Percentiles rank a stretch among this genome's conserved stretches.
These are phyloP conservation scores for Sonneratia alba DNA, from an alignment of 345 rosid genomes.

Conservation along the genomic window DNA sequence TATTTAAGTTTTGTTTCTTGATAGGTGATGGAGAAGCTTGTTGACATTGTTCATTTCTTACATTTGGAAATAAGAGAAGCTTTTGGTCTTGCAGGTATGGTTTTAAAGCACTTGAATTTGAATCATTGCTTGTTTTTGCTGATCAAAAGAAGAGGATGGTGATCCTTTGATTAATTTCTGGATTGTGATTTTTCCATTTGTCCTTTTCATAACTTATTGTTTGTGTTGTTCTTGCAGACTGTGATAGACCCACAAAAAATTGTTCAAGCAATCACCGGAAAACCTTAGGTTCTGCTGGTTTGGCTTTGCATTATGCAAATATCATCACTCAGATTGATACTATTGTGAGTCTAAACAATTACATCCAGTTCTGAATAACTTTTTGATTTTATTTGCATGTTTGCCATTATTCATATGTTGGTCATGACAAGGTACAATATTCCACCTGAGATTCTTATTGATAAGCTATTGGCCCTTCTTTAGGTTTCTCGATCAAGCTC, in stretches of 20 bases:
- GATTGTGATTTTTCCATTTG: neutral
- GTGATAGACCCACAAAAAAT: slow-evolving; percentile 16
- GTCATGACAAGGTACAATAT: neutral
- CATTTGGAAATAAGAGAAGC: slow-evolving; percentile 89
- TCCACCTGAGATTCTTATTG: neutral
- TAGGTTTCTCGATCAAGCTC: slow-evolving; percentile 95
- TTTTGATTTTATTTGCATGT: neutral
- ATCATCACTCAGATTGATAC: slow-evolving; percentile 40
- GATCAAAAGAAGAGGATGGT: too few species aligned
- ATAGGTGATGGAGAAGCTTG: slow-evolving; percentile 91
- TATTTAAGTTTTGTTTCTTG: slow-evolving; percentile 3
- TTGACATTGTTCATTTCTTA: slow-evolving; percentile 85
- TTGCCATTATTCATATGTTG: neutral
- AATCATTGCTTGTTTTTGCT: too few species aligned
- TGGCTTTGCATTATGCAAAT: slow-evolving; percentile 47
- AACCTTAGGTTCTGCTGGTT: slow-evolving; percentile 41
- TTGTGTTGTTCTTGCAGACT: slow-evolving; percentile 40
- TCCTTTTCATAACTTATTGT: neutral
- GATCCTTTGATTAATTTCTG: neutral
- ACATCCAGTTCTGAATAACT: too few species aligned
- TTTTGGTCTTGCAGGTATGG: slow-evolving; percentile 76
- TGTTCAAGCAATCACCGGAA: slow-evolving; percentile 12
- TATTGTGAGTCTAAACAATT: slow-evolving; percentile 25
- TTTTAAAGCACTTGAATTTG: slow-evolving; percentile 6
- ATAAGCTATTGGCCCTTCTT: neutral